Conservation (phyloP, 1,139 yeast genomes). For the Suzukiozyma palmioleophila region DNA sequence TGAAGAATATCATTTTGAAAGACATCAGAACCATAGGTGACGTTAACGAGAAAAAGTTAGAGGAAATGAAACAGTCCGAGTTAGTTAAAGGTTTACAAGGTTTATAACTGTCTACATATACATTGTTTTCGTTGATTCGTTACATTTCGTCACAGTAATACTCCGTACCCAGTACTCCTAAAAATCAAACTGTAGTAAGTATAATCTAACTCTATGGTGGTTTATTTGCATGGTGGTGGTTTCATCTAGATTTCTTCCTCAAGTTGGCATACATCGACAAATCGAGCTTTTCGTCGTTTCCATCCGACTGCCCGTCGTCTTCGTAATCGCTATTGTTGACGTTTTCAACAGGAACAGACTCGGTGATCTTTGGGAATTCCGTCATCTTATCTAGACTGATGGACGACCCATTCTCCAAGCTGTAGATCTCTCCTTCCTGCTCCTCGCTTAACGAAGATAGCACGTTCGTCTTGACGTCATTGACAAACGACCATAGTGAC, state of each 20-base stretch:
- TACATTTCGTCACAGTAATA: background rate
- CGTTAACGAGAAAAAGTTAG: conserved; percentile 33
- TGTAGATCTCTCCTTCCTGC: conserved; percentile 15
- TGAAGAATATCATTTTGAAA: conserved; percentile 69
- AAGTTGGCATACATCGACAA: conserved; percentile 21
- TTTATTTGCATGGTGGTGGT: too few species aligned
- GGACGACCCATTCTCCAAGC: conserved; percentile 27
- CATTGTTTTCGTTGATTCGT: background rate
- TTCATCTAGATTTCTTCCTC: background rate
- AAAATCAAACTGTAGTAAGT: background rate
- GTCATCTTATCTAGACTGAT: conserved; percentile 13
- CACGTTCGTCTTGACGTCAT: conserved; percentile 38
- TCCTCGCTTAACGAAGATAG: conserved; percentile 34
- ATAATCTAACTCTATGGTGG: background rate
- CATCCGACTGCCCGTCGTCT: conserved; percentile 8
- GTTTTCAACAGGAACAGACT: background rate
- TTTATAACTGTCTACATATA: conserved; percentile 11
- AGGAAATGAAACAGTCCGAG: conserved; percentile 43
- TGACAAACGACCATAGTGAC: conserved; percentile 45
- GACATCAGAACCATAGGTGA: conserved; percentile 62
- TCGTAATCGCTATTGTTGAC: conserved; percentile 7
- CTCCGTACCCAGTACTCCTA: background rate
- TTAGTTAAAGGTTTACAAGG: conserved; percentile 46
- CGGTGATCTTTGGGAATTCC: background rate
- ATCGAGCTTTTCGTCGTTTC: conserved; percentile 16